A percentile compares a stretch with the other conserved stretches of the same genome.
Evolutionary conservation across 2,329 filamentous ascomycete genomes (phyloP).

Genomic region (Pochonia chlamydosporia): DNA sequence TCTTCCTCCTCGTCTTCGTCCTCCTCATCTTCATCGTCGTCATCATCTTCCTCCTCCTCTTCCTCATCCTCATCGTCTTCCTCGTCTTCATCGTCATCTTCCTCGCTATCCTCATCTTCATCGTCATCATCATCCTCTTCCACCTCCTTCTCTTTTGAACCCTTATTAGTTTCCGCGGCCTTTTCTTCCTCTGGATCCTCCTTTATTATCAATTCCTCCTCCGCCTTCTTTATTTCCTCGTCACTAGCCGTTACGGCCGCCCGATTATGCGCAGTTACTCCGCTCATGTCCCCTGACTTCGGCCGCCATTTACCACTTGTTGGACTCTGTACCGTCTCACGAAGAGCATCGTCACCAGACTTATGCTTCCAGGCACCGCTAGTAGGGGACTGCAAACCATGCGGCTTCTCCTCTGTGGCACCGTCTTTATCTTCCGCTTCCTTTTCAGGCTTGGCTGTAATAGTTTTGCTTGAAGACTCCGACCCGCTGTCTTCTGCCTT

Average conservation of each 20-base stretch:
- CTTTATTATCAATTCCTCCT: slow-evolving; percentile 29
- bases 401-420: slow-evolving; percentile 7
- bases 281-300: not conserved
- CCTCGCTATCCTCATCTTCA: slow-evolving; percentile 21
- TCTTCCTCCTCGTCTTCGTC: slow-evolving; percentile 10
- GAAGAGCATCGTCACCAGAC: slow-evolving; percentile 6
- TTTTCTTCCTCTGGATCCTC: slow-evolving; percentile 32
- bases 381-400: slow-evolving; percentile 23
- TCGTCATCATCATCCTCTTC: slow-evolving; percentile 22
- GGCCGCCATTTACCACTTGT: slow-evolving; percentile 11
- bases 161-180: not conserved
- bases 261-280: slow-evolving; percentile 21
- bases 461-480: not conserved
- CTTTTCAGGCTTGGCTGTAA: not conserved
- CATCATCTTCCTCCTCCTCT: slow-evolving; percentile 22
- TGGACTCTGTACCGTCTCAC: slow-evolving; percentile 11
- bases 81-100: slow-evolving; percentile 14
- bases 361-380: slow-evolving; percentile 8
- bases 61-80: slow-evolving; percentile 21
- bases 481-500: slow-evolving; percentile 17
- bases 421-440: slow-evolving; percentile 10
- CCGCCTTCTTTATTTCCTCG: slow-evolving; percentile 30
- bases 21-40: slow-evolving; percentile 14
- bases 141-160: not conserved
- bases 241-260: slow-evolving; percentile 23